Conservation (phyloP, 306 rosid genomes). For the Sesbania bispinosa region DNA sequence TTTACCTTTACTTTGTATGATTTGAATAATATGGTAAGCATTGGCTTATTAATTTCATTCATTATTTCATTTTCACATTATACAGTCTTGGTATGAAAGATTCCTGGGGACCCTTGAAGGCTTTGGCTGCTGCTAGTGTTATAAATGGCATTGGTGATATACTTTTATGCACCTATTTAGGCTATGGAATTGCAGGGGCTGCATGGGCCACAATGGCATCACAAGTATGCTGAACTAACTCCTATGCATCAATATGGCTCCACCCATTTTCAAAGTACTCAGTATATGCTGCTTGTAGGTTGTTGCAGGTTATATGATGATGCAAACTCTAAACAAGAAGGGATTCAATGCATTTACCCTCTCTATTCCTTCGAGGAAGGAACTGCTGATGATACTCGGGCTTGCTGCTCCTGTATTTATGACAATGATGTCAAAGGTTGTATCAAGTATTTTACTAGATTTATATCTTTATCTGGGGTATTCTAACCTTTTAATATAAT, state of each 20-base stretch:
- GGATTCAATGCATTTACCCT: constrained; percentile 70
- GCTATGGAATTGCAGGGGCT: constrained; percentile 48
- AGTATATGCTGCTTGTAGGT: constrained; percentile 44
- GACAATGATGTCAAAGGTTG: constrained; percentile 83
- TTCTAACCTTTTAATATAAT: constrained; percentile 15
- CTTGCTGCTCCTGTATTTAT: constrained; percentile 84
- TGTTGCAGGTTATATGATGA: constrained; percentile 87
- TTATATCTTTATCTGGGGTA: constrained; percentile 8
- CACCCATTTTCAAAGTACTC: constrained; percentile 12
- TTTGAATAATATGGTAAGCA: constrained; percentile 6
- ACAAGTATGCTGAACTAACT: constrained; percentile 34
- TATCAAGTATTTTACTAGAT: constrained; percentile 5
- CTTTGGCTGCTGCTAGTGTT: constrained; percentile 45
- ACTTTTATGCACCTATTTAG: constrained; percentile 39
- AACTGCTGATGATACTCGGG: constrained; percentile 47
- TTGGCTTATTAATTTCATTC: constrained; percentile 8
- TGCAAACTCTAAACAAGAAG: constrained; percentile 61
- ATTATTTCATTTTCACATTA: background rate
- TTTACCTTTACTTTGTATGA: background rate
- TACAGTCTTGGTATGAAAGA: constrained; percentile 55
- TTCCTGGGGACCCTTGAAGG: constrained; percentile 55
- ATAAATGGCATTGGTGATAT: constrained; percentile 39
- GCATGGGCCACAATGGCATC: constrained; percentile 52
- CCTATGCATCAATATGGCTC: constrained; percentile 13
- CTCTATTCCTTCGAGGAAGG: constrained; percentile 66